phyloP scores from a whole-genome alignment of 2,329 filamentous ascomycete genomes.

The Clathrospora elynae region DNA sequence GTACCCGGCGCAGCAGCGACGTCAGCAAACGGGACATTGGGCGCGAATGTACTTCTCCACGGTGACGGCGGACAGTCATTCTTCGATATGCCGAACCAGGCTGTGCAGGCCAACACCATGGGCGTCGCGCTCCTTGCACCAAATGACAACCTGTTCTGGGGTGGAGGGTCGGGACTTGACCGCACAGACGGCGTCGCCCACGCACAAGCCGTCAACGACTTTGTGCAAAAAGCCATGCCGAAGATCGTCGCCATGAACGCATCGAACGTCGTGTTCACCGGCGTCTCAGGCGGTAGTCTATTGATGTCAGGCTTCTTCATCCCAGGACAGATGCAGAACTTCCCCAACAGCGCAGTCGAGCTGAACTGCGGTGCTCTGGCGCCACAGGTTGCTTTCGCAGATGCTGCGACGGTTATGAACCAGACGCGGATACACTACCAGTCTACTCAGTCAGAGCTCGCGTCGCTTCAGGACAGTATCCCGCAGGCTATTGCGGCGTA shows the following conservation, averaged over 20 bases:
- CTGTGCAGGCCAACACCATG: conserved; percentile 57
- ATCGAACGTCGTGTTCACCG: conserved; percentile 62
- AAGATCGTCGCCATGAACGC: conserved; percentile 60
- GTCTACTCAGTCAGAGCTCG: conserved; percentile 59
- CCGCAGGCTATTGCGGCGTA: conserved; percentile 59
- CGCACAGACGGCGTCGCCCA: conserved; percentile 62
- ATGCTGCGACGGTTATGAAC: conserved; percentile 50
- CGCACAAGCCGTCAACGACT: conserved; percentile 60
- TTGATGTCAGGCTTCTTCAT: conserved; percentile 63
- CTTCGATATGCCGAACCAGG: conserved; percentile 63
- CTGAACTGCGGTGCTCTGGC: conserved; percentile 62
- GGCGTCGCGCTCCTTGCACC: conserved; percentile 62
- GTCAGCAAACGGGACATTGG: conserved; percentile 45
- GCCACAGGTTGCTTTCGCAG: conserved; percentile 59
- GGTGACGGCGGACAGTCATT: conserved; percentile 65
- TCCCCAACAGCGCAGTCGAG: conserved; percentile 57
- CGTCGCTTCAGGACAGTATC: conserved; percentile 57
- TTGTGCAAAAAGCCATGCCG: conserved; percentile 57
- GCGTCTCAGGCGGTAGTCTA: conserved; percentile 61
- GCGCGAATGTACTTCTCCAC: conserved; percentile 63
- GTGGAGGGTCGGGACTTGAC: conserved; percentile 58
- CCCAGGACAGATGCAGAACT: conserved; percentile 60
- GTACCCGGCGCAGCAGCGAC: conserved; percentile 55
- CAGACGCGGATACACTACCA: conserved; percentile 63
- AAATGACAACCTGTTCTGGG: conserved; percentile 62